Base-by-base conservation (phyloP, 225 moss, liverwort and hornwort genomes). In the Sphagnum tenellum region DNA sequence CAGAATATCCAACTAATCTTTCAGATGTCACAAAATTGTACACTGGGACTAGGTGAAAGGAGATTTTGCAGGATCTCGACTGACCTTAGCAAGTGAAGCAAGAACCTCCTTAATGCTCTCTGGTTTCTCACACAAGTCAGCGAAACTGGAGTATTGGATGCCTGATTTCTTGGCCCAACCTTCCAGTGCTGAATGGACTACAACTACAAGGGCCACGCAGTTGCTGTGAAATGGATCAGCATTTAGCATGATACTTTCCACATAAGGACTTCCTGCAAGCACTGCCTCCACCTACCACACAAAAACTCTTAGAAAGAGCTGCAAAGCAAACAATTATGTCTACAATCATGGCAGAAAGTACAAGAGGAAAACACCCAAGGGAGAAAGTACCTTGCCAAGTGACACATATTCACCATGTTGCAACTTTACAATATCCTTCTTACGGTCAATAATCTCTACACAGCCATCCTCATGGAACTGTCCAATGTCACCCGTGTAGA, bases 351-450 rank as follows among this genome's bases (percentile, higher is more conserved):
- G 9, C 6, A 9, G 9, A 52, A 52, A 9, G 9, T 2, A 52
- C 9, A 52, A 52, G 9, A 52, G 6, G 7, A 52, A 5, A 52
- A 5, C 29, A 9, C 52, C 52, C 52, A 6, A 52, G 9, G 7
- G 7, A 52, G 6, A 52, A 9, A 9, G 57, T 46, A 78, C 77
- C 74, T 83, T 83, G 47, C 83, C 83, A 46, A 83, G 74, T 45
- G 83, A 83, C 4, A 83, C 83, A 47, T 79, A 83, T 69, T 83
- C 83, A 60, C 83, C 83, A 55, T 83, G 83, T 69, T 83, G 83
- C 60, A 83, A 66, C 69, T 83, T 83, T 47, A 83, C 83, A 5
- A 83, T 83, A 48, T 83, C 83, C 72, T 83, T 83, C 55, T 77
- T 83, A 14, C 83, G 71, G 64, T 83, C 83, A 66, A 83, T 70